Base-by-base conservation (phyloP, 768 basidiomycete genomes). In the Russula foetens region DNA sequence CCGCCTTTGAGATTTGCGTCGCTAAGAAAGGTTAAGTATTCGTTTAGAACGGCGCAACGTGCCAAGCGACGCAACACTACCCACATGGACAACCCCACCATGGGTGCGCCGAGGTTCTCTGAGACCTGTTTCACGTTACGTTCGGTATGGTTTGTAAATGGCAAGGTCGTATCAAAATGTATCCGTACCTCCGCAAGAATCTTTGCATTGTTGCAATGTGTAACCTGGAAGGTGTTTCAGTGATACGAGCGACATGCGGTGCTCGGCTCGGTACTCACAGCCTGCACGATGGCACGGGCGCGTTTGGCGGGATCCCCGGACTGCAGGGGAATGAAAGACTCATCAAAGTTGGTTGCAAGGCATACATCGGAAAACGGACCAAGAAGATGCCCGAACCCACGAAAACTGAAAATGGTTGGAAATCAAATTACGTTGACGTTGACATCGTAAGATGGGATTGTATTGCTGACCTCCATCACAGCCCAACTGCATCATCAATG, bases 321-420 rank as follows among this genome's bases (percentile, higher is more conserved):
- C 85, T 95, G 60, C 45, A 66, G 59, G 65, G 29, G 26, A 21
- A 23, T 3, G 17, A 50, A 45, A 8, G 15, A 29, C 15, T 51
- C 26, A 15, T 58, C 47, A 59, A 7, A 28, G 53, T 57, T 45
- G 50, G 33, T 49, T 15, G 53, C 29, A 19, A 33, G 33, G 7
- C 19, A 26, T 29, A 4, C 29, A 8, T 39, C 28, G 35, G 15
- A 35, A n/a, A 39, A 77, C 85, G 50, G 66, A 88, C 92, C 73
- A 90, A 84, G 84, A 97, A 98, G 70, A 98, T 95, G 50, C 96
- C 96, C 21, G 94, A 97, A 41, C 96, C 96, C 62, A 99, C 96
- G 67, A 99, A 99, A 33, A 99, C 96, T 90, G 70, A 57, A 63
- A 56, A 23, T n/a, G 28, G 24, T n/a, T 14, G 14, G 14, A 17